phyloP scores from a whole-genome alignment of 306 rosid genomes.

The Glycine soja region DNA sequence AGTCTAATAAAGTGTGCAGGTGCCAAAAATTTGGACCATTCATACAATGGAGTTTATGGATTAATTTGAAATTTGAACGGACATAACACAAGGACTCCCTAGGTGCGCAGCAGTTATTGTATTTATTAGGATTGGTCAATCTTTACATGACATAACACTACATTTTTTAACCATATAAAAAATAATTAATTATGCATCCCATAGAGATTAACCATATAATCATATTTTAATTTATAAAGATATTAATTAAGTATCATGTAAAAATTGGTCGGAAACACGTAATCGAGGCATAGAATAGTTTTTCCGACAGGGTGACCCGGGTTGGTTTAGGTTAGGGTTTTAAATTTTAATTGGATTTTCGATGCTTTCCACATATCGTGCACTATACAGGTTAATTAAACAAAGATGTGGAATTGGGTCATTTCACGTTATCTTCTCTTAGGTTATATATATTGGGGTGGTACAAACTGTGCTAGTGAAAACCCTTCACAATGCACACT shows the following conservation, averaged over 20 bases:
- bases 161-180: not conserved
- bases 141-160: not conserved
- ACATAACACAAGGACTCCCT: not conserved
- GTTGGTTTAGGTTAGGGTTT: not conserved
- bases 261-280: too few relatives aligned
- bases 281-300: too few relatives aligned
- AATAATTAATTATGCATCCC: not conserved
- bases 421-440: too few relatives aligned
- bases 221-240: too few relatives aligned
- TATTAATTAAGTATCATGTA: too few relatives aligned
- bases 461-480: too few relatives aligned
- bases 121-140: not conserved
- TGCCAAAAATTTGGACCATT: conserved; percentile 3
- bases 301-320: too few relatives aligned
- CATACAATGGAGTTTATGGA: conserved; percentile 8
- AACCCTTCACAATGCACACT: too few relatives aligned
- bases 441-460: too few relatives aligned
- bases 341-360: not conserved
- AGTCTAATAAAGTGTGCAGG: conserved; percentile 29
- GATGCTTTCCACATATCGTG: conserved; percentile 57
- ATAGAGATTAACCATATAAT: not conserved
- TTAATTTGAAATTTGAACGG: conserved; percentile 19
- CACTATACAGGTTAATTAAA: conserved; percentile 25
- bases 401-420: too few relatives aligned
- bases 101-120: not conserved